Base-by-base conservation (phyloP, 2,329 filamentous ascomycete species). In the Arthrinium puccinioides region DNA sequence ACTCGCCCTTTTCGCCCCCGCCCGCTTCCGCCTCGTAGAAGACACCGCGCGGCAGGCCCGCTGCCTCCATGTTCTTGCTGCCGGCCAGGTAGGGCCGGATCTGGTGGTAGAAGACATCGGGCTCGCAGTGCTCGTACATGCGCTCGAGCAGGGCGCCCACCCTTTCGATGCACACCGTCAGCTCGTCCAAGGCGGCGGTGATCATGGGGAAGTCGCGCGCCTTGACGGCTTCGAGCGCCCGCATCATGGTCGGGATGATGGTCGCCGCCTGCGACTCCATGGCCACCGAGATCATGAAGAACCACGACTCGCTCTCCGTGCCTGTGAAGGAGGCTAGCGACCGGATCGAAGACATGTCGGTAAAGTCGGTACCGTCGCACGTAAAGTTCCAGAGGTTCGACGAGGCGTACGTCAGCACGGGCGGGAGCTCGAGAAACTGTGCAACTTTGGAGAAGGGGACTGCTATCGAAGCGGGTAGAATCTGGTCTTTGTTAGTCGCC, bases 251-350 rank as follows among this genome's bases (percentile, higher is more conserved):
- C 0, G 86, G 83, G 40, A 96, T 80, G 23, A 87, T 76, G 1
- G 73, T 68, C 0, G 81, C 88, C 0, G 84, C 87, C 32, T 80
- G 74, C 23, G 87, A 84, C 63, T 97, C 90, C 56, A 96, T 94
- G 14, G 89, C 88, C 1, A 92, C 84, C 1, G 87, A 94, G 43
- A 96, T 74, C 25, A 92, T 70, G 49, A 89, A 89, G 63, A 97
- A 97, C 90, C 90, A 96, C 50, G 88, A 87, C 61, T 97, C 90
- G 48, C 94, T 88, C 35, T 82, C 64, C 7, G 87, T 92, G 19
- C 87, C 89, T 5, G 88, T 96, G 52, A 95, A 92, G 10, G 89
- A 94, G 53, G 84, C 74, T 9, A 89, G 70, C 0, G 81, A 82
- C 15, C 73, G 68, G 9, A 96, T 67, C 35, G 83, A 79, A 41